Conservation (phyloP, 768 basidiomycete genomes). For the Coprinopsis marcescibilis region DNA sequence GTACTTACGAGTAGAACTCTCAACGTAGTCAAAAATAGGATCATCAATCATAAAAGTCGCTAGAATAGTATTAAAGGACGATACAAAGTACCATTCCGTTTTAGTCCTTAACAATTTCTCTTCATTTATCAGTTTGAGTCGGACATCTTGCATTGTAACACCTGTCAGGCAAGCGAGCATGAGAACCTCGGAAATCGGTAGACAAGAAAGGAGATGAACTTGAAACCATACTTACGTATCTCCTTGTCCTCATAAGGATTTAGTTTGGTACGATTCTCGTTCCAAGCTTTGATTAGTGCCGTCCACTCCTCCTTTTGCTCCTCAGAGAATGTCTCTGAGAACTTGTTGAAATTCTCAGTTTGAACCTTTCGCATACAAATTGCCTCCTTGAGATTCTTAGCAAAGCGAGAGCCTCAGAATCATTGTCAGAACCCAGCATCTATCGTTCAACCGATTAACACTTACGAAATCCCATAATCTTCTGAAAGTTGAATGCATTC, state of each 20-base stretch:
- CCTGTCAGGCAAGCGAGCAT: background rate
- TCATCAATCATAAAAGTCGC: too few relatives aligned
- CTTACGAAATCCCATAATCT: conserved; percentile 16
- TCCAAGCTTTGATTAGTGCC: background rate
- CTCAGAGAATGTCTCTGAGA: background rate
- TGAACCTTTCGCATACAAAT: background rate
- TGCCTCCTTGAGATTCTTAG: background rate
- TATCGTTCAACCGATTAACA: background rate
- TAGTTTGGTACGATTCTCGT: background rate
- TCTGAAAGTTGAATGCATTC: conserved; percentile 23
- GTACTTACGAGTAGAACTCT: background rate
- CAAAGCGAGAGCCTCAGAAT: background rate
- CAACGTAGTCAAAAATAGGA: background rate
- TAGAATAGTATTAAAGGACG: conserved; percentile 10
- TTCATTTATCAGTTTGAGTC: conserved; percentile 5
- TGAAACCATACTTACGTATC: background rate
- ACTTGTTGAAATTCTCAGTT: background rate
- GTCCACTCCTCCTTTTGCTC: background rate
- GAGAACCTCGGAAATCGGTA: background rate
- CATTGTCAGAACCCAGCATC: background rate
- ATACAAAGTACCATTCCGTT: background rate
- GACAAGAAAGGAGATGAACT: background rate
- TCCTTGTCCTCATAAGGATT: background rate
- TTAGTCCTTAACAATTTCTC: conserved; percentile 11
- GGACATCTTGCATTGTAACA: conserved; percentile 13